These are phyloP conservation scores for Plantago coronopus DNA, from an alignment of 305 asterid genomes.

Conservation along the genomic window DNA sequence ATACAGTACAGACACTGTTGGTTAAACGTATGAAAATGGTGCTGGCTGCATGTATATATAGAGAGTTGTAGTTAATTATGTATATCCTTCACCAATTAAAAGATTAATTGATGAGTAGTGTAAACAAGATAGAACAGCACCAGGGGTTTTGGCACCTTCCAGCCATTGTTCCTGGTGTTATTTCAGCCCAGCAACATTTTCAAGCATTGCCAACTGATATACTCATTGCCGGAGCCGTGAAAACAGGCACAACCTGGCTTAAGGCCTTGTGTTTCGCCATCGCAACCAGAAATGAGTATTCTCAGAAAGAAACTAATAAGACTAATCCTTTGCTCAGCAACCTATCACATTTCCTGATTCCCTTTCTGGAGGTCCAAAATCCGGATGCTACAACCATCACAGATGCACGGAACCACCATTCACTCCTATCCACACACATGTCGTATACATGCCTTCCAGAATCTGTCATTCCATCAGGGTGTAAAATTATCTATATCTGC, in stretches of 20 bases:
- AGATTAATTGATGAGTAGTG: too few relatives aligned
- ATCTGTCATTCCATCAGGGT: neutral
- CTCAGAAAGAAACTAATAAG: too few relatives aligned
- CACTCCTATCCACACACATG: neutral
- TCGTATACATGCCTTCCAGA: neutral
- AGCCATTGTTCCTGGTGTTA: neutral
- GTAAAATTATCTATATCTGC: constrained; percentile 3
- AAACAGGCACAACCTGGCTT: constrained; percentile 7
- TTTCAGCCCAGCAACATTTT: constrained; percentile 4
- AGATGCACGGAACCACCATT: neutral
- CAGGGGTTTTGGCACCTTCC: neutral
- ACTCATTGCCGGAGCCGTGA: neutral
- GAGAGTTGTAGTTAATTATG: too few relatives aligned
- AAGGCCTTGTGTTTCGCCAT: constrained; percentile 13
- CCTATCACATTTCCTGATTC: constrained; percentile 6
- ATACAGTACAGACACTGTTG: too few relatives aligned
- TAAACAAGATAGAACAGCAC: neutral
- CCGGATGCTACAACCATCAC: neutral
- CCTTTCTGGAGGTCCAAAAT: neutral
- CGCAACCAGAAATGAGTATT: neutral
- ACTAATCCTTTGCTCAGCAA: neutral
- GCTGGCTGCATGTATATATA: too few relatives aligned
- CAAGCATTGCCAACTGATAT: constrained; percentile 1
- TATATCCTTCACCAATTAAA: too few relatives aligned
- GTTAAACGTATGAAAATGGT: too few relatives aligned